Base-by-base conservation (phyloP, 306 rosid species). In the Quercus cerris region DNA sequence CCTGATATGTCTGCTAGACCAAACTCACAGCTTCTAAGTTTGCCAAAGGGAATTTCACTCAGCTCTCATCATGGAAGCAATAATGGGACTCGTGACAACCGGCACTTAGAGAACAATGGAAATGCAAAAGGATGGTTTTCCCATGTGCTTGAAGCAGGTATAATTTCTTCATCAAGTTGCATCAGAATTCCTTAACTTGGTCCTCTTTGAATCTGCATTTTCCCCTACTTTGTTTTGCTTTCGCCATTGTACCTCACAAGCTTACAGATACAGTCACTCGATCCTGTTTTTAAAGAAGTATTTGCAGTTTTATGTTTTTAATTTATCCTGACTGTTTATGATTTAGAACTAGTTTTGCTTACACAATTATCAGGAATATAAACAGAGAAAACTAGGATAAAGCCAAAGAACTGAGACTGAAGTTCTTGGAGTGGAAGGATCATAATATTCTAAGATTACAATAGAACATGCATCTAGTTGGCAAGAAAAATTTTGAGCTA, bases 141-240 rank as follows among this genome's bases (percentile, higher is more conserved):
- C 27, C 86, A 83, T 18, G 84, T 73, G 54, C 87, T 84, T 69
- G 91, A 89, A 80, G 83, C 96, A 89, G 99, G 99, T 95, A 85
- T 77, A 81, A 35, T 78, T 80, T 75, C 76, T 76, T 73, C 46
- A 72, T 51, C 55, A 70, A 49, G 78, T 79, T 79, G 69, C 56
- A 69, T 81, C 19, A 61, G 69, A 51, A 25, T 64, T 46, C 17
- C 54, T 62, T 78, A 23, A 55, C 46, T 15, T 51, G 55, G 46
- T 52, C 59, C 73, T 14, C 17, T 54, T 59, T 46, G 75, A 75
- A 46, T 20, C 33, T 44, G 31, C 76, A 11, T 22, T 78, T 30
- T n/a, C 22, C 38, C 5, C 10, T 5, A 17, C 33, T 15, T 15
- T 49, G 5, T 49, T 13, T 12, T 49, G 17, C 54, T 49, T 49